Conservation (phyloP, 352 stramenopile species). For the Plasmopara viticola region DNA sequence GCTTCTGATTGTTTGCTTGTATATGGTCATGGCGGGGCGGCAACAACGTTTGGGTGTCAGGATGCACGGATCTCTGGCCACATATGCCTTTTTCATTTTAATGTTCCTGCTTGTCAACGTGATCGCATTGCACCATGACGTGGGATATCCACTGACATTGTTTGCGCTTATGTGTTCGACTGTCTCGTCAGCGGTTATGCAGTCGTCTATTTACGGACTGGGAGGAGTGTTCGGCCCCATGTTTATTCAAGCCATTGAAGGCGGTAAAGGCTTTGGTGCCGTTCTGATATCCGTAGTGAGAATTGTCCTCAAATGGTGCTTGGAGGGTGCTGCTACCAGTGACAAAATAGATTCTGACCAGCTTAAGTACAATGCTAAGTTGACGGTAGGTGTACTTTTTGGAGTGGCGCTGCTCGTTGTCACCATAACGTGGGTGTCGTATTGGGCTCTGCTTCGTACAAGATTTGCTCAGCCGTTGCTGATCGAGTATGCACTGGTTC, state of each 20-base stretch:
- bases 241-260: slow-evolving; percentile 78
- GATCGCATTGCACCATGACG: slow-evolving; percentile 30
- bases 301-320: slow-evolving; percentile 51
- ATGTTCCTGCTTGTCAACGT: slow-evolving; percentile 58
- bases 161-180: slow-evolving; percentile 58
- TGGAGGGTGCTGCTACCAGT: slow-evolving; percentile 13
- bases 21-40: slow-evolving; percentile 70
- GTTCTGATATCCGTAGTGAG: slow-evolving; percentile 65
- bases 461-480: slow-evolving; percentile 58
- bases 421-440: slow-evolving; percentile 46
- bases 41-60: slow-evolving; percentile 51
- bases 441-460: slow-evolving; percentile 42
- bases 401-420: slow-evolving; percentile 50
- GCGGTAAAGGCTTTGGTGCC: slow-evolving; percentile 68
- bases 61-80: slow-evolving; percentile 47
- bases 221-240: slow-evolving; percentile 68
- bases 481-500: slow-evolving; percentile 59
- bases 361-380: slow-evolving; percentile 17
- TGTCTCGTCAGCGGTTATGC: slow-evolving; percentile 57
- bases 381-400: slow-evolving; percentile 70
- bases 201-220: slow-evolving; percentile 68
- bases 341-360: not conserved
- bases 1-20: slow-evolving; percentile 66
- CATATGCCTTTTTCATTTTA: slow-evolving; percentile 50
- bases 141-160: slow-evolving; percentile 55